Percentiles rank a stretch among this genome's conserved stretches.
phyloP scores from a whole-genome alignment of 176 grass and related monocot species.

The Phoenix roebelenii region DNA sequence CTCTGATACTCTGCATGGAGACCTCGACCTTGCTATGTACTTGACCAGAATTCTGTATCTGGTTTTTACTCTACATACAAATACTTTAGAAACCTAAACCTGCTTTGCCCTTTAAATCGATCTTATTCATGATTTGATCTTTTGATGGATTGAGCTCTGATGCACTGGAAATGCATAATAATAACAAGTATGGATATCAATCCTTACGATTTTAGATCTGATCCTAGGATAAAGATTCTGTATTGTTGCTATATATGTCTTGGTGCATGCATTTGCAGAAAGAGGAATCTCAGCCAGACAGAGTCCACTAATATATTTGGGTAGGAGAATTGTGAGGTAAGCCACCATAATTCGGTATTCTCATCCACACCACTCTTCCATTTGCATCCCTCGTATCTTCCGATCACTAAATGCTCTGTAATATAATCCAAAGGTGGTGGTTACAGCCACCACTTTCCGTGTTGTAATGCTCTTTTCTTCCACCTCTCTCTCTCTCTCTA shows the following conservation, averaged over 20 bases:
- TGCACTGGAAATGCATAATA: too few relatives aligned
- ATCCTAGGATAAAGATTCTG: conserved; percentile 31
- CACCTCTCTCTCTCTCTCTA: conserved; percentile 36
- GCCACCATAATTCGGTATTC: too few relatives aligned
- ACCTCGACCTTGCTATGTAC: too few relatives aligned
- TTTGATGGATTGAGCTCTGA: too few relatives aligned
- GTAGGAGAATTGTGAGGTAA: conserved; percentile 4
- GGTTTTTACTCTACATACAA: too few relatives aligned
- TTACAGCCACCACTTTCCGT: conserved; percentile 29
- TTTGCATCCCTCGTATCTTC: conserved; percentile 9
- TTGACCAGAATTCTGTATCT: too few relatives aligned
- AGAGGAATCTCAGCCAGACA: conserved; percentile 28
- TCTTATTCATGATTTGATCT: too few relatives aligned
- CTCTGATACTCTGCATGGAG: too few relatives aligned
- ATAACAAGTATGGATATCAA: too few relatives aligned
- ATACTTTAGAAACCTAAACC: too few relatives aligned
- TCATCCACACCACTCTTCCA: not conserved
- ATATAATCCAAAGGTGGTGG: conserved; percentile 44
- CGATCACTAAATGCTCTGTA: conserved; percentile 35
- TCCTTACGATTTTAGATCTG: conserved; percentile 5
- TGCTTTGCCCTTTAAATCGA: too few relatives aligned
- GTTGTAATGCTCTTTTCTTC: conserved; percentile 37
- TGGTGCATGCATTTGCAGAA: conserved; percentile 15
- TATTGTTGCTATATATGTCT: conserved; percentile 19
- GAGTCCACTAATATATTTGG: conserved; percentile 26